Percentiles rank a stretch among this genome's conserved stretches.
These are phyloP conservation scores for Cercospora sojina DNA, from an alignment of 2,329 filamentous ascomycete genomes.

Conservation along the genomic window DNA sequence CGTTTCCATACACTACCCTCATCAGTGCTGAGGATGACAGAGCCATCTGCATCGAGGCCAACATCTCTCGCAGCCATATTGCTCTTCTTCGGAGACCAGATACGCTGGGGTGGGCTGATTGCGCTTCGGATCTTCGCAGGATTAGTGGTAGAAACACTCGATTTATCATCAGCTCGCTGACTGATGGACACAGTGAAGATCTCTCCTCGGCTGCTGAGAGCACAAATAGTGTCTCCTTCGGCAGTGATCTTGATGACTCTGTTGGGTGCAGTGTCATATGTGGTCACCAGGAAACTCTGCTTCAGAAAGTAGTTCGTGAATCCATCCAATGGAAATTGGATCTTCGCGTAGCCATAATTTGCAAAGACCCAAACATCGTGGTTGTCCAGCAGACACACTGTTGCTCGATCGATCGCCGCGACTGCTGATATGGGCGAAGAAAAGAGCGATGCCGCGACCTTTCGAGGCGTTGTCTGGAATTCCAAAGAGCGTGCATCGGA, in stretches of 20 bases:
- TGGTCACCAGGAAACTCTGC: conserved; percentile 63
- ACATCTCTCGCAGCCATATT: conserved; percentile 82
- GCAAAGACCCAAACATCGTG: conserved; percentile 91
- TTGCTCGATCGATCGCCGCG: conserved; percentile 86
- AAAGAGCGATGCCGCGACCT: conserved; percentile 83
- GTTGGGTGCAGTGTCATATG: conserved; percentile 64
- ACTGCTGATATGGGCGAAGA: conserved; percentile 71
- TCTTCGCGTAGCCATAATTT: conserved; percentile 90
- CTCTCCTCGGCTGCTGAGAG: conserved; percentile 79
- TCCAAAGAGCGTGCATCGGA: conserved; percentile 90
- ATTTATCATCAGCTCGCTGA: conserved; percentile 61
- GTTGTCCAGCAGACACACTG: conserved; percentile 79
- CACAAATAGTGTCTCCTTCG: conserved; percentile 88
- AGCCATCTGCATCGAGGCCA: conserved; percentile 85
- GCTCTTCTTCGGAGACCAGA: conserved; percentile 87
- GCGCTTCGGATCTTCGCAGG: conserved; percentile 85
- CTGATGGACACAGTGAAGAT: conserved; percentile 82
- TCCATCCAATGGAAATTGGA: conserved; percentile 76
- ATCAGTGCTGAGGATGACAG: conserved; percentile 88
- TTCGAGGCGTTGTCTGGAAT: conserved; percentile 76
- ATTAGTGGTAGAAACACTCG: conserved; percentile 79
- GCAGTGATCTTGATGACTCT: conserved; percentile 74
- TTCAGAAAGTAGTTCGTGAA: conserved; percentile 69
- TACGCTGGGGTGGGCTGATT: conserved; percentile 71
- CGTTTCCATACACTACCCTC: conserved; percentile 92